Conservation (phyloP, 169 alveolate genomes). For the Babesia ovata region DNA sequence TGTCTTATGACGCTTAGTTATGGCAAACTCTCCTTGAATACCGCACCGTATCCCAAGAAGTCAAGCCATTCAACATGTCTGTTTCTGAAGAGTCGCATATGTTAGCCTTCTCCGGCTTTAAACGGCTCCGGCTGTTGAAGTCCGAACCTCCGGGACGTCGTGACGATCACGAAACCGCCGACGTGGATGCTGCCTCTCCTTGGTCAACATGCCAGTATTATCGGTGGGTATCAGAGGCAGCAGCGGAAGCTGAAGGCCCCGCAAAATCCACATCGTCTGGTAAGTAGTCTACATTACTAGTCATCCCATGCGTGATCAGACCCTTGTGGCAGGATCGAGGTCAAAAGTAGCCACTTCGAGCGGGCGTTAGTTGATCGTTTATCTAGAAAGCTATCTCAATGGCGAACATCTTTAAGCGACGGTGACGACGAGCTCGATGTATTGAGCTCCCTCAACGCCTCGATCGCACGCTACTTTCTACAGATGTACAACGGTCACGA, state of each 20-base stretch:
- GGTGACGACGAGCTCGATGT: too few species aligned
- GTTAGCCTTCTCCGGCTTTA: neutral
- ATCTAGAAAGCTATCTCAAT: neutral
- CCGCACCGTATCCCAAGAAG: too few species aligned
- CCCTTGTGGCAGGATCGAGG: neutral
- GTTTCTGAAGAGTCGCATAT: neutral
- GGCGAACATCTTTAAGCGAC: neutral
- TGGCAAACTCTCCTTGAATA: too few species aligned
- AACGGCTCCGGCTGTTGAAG: neutral
- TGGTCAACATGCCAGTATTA: neutral
- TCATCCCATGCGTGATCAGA: neutral
- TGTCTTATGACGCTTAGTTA: too few species aligned
- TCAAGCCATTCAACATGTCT: too few species aligned
- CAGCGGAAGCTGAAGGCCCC: neutral
- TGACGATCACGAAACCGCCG: conserved; percentile 23
- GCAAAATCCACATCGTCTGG: neutral
- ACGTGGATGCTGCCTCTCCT: neutral
- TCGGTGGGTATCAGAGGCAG: neutral
- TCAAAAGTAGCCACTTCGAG: too few species aligned
- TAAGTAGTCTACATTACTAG: neutral
- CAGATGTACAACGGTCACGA: neutral
- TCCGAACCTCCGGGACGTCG: conserved; percentile 7
- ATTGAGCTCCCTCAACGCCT: too few species aligned
- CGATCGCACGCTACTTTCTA: too few species aligned
- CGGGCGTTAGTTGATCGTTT: neutral